Base-by-base conservation (phyloP, 768 basidiomycete genomes). In the Boletales sp. region DNA sequence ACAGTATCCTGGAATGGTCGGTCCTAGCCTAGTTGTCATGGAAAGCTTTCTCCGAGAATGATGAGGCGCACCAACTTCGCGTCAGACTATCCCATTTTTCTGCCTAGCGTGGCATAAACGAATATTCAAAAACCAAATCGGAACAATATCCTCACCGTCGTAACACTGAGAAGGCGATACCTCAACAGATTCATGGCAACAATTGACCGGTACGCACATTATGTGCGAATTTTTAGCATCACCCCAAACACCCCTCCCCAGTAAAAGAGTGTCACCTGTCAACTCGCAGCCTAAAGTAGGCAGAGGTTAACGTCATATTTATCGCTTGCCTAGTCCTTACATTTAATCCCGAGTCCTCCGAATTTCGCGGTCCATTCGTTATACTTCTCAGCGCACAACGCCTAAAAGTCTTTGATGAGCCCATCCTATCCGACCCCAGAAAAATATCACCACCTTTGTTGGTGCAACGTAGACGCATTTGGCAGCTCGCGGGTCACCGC, bases 31-130 rank as follows among this genome's bases (percentile, higher is more conserved):
- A 56, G 35, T 15, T 17, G 47, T 62, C 31, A 47, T 46, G 8
- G 37, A 41, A 53, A 21, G 11, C 39, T 42, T 35, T 17, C 29
- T 21, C 21, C n/a, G 24, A 24, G 29, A n/a, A 50, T 8, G 9
- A 47, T 29, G 40, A 3, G n/a, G 47, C 69, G 84, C 84, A 89
- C 91, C 88, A 94, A 59, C 83, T 87, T 39, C 95, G 77, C 7
- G 94, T 97, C 48, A 99, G 69, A 43, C 90, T 88, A 58, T 98
- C 95, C 87, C 92, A 94, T 69, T 99, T 99, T 69, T 99, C 95
- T 2, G 89, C 90, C 87, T 93, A 57, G 42, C 19, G 51, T 45
- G 19, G 43, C 17, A 34, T 53, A 46, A 45, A 46, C 5, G 17
- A 32, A 40, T 17, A 8, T 11, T 42, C 31, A 21, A 35, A 32